phyloP scores from a whole-genome alignment of 352 stramenopile genomes.

The Peronospora destructor region DNA sequence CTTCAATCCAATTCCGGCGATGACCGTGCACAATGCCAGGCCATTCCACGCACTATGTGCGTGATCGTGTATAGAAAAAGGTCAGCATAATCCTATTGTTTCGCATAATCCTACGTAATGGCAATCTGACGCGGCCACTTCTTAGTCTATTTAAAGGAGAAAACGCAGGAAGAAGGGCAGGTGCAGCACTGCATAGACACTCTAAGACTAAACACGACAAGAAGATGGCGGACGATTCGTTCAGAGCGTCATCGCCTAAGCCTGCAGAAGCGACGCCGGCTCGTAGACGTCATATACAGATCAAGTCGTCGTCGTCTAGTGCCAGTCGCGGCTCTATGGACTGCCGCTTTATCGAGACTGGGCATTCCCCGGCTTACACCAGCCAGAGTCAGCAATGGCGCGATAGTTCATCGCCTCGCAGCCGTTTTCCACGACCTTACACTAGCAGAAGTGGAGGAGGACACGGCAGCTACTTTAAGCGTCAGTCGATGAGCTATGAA shows the following conservation, averaged over 20 bases:
- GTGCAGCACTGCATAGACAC: not conserved
- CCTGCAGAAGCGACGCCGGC: constrained; percentile 13
- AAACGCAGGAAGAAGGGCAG: not conserved
- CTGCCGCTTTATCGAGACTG: constrained; percentile 17
- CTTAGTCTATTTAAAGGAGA: constrained; percentile 10
- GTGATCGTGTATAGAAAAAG: not conserved
- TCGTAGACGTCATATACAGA: constrained; percentile 18
- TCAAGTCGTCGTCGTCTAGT: constrained; percentile 22
- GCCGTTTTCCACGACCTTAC: constrained; percentile 18
- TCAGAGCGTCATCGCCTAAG: constrained; percentile 23
- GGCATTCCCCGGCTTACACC: constrained; percentile 10
- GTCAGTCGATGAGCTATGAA: constrained; percentile 20
- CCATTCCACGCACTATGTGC: no score
- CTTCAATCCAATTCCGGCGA: no score
- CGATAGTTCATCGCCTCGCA: constrained; percentile 16
- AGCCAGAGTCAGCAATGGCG: constrained; percentile 17
- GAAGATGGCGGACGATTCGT: constrained; percentile 24
- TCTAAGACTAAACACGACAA: constrained; percentile 2
- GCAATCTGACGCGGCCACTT: constrained; percentile 2
- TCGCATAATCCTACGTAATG: constrained; percentile 13
- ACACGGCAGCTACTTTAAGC: constrained; percentile 27
- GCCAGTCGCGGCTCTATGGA: constrained; percentile 16
- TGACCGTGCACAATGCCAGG: not conserved
- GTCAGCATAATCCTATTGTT: not conserved
- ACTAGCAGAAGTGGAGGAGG: constrained; percentile 7